Conservation (phyloP, 257 asterid genomes). For the Fraxinus cuspidata region DNA sequence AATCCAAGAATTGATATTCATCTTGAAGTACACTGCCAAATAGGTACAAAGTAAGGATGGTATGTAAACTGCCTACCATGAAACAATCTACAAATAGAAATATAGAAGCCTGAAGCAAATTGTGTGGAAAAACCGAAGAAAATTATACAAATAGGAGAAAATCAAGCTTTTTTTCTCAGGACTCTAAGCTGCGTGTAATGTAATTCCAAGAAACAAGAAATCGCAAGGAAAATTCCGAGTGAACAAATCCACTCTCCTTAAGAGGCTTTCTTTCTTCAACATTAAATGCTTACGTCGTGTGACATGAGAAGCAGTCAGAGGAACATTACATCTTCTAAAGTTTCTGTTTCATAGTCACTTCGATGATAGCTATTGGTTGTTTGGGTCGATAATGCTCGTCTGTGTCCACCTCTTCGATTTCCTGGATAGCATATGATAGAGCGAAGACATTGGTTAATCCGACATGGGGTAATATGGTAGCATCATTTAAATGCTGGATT, state of each 20-base stretch:
- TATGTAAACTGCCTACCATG: not conserved
- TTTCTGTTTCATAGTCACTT: slow-evolving; percentile 62
- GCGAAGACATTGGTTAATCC: slow-evolving; percentile 3
- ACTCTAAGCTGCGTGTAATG: not conserved
- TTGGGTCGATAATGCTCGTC: slow-evolving; percentile 94
- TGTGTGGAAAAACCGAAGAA: not conserved
- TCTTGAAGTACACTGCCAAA: not conserved
- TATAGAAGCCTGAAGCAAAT: not conserved
- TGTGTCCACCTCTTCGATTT: slow-evolving; percentile 94
- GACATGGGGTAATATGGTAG: not conserved
- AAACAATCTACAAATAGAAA: not conserved
- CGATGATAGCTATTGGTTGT: slow-evolving; percentile 64
- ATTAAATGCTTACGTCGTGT: slow-evolving; percentile 22
- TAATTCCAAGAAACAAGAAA: slow-evolving; percentile 1
- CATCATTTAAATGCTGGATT: not conserved
- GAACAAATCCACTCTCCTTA: slow-evolving; percentile 24
- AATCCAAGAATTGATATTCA: no score
- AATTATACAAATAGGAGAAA: not conserved
- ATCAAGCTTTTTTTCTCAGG: not conserved
- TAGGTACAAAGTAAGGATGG: not conserved
- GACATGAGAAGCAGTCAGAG: slow-evolving; percentile 9
- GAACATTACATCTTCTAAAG: slow-evolving; percentile 28
- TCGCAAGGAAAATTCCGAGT: slow-evolving; percentile 25
- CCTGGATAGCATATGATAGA: slow-evolving; percentile 47
- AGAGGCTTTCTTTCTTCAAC: not conserved